These are phyloP conservation scores for Pseudogymnoascus sp. DNA, from an alignment of 2,329 filamentous ascomycete genomes.

Conservation along the genomic window DNA sequence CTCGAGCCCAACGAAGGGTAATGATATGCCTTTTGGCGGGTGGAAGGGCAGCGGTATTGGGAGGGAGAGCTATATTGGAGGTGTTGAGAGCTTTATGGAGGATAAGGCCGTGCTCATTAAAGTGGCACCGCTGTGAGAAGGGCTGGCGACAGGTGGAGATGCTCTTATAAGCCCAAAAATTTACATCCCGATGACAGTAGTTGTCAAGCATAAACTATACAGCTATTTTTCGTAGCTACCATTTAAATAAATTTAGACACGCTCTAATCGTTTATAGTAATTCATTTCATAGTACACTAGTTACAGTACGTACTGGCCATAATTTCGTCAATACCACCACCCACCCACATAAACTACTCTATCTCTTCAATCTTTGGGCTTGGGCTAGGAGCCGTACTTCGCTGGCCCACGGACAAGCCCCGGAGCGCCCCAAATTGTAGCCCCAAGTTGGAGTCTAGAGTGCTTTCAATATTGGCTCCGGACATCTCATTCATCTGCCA, in stretches of 20 bases:
- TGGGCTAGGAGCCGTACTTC: conserved; percentile 19
- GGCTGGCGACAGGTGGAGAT: neutral
- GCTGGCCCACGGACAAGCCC: conserved; percentile 36
- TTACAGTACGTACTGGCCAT: neutral
- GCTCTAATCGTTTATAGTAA: neutral
- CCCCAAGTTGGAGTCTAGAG: conserved; percentile 21
- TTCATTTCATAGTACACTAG: neutral
- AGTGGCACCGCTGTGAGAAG: conserved; percentile 11
- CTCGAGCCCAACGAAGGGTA: conserved; percentile 14
- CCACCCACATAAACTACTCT: conserved; percentile 35
- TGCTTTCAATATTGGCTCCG: conserved; percentile 26
- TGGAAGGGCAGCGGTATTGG: conserved; percentile 22
- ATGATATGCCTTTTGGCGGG: conserved; percentile 24
- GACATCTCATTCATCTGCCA: conserved; percentile 48
- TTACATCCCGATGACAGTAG: neutral
- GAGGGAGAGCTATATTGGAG: conserved; percentile 19
- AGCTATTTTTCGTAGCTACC: neutral
- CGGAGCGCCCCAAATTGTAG: conserved; percentile 31
- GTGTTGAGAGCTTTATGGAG: conserved; percentile 23
- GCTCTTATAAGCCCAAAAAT: neutral
- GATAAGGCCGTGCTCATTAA: conserved; percentile 23
- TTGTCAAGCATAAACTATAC: neutral
- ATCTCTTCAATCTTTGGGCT: conserved; percentile 50
- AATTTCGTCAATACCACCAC: neutral
- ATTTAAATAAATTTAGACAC: neutral